phyloP scores from a whole-genome alignment of 306 rosid species.

The Abrus pulchellus region DNA sequence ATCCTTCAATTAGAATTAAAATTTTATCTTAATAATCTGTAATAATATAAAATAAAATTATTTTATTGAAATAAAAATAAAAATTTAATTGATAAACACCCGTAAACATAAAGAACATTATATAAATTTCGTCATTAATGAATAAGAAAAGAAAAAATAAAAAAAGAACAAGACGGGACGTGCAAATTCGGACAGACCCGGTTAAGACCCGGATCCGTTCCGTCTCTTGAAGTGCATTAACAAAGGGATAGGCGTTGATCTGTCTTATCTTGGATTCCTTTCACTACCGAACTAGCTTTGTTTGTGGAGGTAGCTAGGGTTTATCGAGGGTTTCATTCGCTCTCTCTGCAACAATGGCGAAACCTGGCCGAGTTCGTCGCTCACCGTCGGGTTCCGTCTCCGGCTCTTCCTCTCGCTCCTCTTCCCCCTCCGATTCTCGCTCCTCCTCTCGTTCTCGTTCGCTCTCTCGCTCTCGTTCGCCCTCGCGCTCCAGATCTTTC shows the following conservation, averaged over 20 bases:
- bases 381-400: slow-evolving; percentile 86
- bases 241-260: not conserved
- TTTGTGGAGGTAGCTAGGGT: slow-evolving; percentile 59
- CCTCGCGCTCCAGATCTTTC: slow-evolving; percentile 78
- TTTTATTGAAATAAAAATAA: too few species aligned
- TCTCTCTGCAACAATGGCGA: slow-evolving; percentile 74
- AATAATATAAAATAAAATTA: too few species aligned
- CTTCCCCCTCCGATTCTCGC: slow-evolving; percentile 67
- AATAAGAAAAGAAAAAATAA: too few species aligned
- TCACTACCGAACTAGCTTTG: not conserved
- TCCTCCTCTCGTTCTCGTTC: slow-evolving; percentile 67
- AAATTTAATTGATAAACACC: too few species aligned
- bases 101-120: too few species aligned
- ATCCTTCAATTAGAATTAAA: too few species aligned
- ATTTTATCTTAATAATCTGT: too few species aligned
- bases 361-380: slow-evolving; percentile 92
- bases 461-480: slow-evolving; percentile 54
- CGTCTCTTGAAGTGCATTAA: not conserved
- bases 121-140: too few species aligned
- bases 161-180: too few species aligned
- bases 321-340: slow-evolving; percentile 68
- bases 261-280: not conserved
- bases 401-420: slow-evolving; percentile 78
- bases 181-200: not conserved
- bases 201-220: not conserved